Base-by-base conservation (phyloP, 177 flowering plant genomes). In the Telopea speciosissima region DNA sequence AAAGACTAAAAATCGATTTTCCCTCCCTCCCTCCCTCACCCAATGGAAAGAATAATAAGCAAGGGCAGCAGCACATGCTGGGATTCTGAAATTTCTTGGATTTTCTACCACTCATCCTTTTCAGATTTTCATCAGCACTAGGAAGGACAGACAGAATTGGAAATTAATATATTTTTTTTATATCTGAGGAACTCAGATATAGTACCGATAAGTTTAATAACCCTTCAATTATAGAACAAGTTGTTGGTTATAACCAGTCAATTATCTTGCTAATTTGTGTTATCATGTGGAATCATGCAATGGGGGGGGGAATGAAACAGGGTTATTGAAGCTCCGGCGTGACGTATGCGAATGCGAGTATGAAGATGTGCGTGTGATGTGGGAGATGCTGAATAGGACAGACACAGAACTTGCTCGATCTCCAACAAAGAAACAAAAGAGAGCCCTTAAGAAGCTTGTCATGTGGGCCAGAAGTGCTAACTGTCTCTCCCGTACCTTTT, bases 291-390 rank as follows among this genome's bases (percentile, higher is more conserved):
- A 16, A 49, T 16, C 14, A 12, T 14, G n/a, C n/a, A n/a, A n/a
- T n/a, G n/a, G n/a, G n/a, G n/a, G n/a, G n/a, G n/a, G n/a, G n/a
- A n/a, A n/a, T n/a, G 33, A 63, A 63, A 24, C 77, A 76, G 81
- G 79, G 21, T 23, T 79, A 36, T 22, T 61, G 67, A 73, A 76
- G 79, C 70, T 79, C 10, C 63, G 60, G 5, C 61, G 73, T 3
- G 77, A 79, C 8, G 70, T 79, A 10, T 70, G 67, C 22, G 40
- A 61, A 11, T 76, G 81, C 52, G 70, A 73, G 58, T 79, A 79
- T 45, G 76, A 79, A 22, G 81, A 79, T 17, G 72, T 79, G 22
- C 81, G 71, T 6, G 72, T 76, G 54, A 76, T 79, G 81, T 79
- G 81, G 81, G 77, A 76, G 63, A 73, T 79, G 77, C 72, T 79